phyloP scores from a whole-genome alignment of 116 monocot genomes.

The Zostera marina region DNA sequence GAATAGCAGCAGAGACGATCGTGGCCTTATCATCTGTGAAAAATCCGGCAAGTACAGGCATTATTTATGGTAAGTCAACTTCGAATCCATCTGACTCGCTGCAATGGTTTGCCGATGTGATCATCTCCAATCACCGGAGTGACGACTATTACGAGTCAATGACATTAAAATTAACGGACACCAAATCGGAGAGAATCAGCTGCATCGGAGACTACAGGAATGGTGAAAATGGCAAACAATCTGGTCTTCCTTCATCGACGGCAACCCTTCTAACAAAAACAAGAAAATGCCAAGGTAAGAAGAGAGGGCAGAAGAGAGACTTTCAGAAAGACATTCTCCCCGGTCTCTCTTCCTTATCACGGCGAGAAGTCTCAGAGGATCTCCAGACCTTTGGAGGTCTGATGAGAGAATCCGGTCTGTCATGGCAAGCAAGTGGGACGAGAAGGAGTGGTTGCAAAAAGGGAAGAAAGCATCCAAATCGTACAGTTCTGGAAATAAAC shows the following conservation, averaged over 20 bases:
- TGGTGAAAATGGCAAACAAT: slow-evolving; percentile 10
- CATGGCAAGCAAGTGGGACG: slow-evolving; percentile 17
- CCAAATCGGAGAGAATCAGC: slow-evolving; percentile 13
- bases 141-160: slow-evolving; percentile 44
- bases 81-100: slow-evolving; percentile 11
- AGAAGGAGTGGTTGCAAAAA: slow-evolving; percentile 1
- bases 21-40: slow-evolving; percentile 23
- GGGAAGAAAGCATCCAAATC: not conserved
- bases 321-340: slow-evolving; percentile 83
- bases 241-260: slow-evolving; percentile 6
- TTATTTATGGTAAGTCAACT: too few species aligned
- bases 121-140: slow-evolving; percentile 9
- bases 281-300: slow-evolving; percentile 25
- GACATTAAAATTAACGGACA: slow-evolving; percentile 43
- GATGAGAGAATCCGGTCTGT: slow-evolving; percentile 18
- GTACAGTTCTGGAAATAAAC: too few species aligned
- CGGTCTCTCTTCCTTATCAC: slow-evolving; percentile 38
- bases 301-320: slow-evolving; percentile 43
- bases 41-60: not conserved
- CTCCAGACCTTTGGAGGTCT: slow-evolving; percentile 40
- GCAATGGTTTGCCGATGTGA: slow-evolving; percentile 33
- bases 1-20: slow-evolving; percentile 34
- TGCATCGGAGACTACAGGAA: not conserved
- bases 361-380: slow-evolving; percentile 54
- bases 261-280: slow-evolving; percentile 18